These are phyloP conservation scores for Cercospora sesami DNA, from an alignment of 2,329 filamentous ascomycete species.

Conservation along the genomic window DNA sequence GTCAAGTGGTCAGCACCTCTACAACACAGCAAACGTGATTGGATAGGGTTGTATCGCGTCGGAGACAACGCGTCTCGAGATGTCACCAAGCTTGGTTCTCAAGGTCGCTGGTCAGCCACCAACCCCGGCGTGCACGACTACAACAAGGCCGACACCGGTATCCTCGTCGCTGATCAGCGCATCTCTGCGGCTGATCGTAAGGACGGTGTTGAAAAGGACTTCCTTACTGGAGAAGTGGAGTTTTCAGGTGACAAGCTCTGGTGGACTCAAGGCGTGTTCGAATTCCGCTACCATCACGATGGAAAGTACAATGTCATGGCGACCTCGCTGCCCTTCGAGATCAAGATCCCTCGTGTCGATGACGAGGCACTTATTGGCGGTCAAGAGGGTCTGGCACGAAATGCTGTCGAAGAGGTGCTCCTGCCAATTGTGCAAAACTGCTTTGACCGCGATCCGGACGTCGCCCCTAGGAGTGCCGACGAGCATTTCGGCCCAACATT, in stretches of 20 bases:
- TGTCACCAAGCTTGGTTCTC: slow-evolving; percentile 76
- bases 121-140: slow-evolving; percentile 75
- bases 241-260: slow-evolving; percentile 93
- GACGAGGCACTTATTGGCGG: slow-evolving; percentile 56
- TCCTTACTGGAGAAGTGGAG: slow-evolving; percentile 75
- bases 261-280: slow-evolving; percentile 96
- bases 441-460: slow-evolving; percentile 85
- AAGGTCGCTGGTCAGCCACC: slow-evolving; percentile 86
- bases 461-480: slow-evolving; percentile 75
- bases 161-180: slow-evolving; percentile 67
- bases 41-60: slow-evolving; percentile 95
- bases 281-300: slow-evolving; percentile 95
- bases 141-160: slow-evolving; percentile 71
- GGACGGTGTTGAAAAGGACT: slow-evolving; percentile 56
- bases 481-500: slow-evolving; percentile 84
- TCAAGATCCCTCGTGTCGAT: slow-evolving; percentile 78
- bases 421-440: slow-evolving; percentile 87
- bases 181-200: slow-evolving; percentile 48
- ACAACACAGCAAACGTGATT: slow-evolving; percentile 86
- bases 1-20: slow-evolving; percentile 88
- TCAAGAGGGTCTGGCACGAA: slow-evolving; percentile 61
- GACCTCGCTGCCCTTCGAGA: slow-evolving; percentile 89
- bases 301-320: slow-evolving; percentile 92
- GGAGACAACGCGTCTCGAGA: slow-evolving; percentile 88
- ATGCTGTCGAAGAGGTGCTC: slow-evolving; percentile 72